Base-by-base conservation (phyloP, 306 rosid species). In the Carpinus viminea region DNA sequence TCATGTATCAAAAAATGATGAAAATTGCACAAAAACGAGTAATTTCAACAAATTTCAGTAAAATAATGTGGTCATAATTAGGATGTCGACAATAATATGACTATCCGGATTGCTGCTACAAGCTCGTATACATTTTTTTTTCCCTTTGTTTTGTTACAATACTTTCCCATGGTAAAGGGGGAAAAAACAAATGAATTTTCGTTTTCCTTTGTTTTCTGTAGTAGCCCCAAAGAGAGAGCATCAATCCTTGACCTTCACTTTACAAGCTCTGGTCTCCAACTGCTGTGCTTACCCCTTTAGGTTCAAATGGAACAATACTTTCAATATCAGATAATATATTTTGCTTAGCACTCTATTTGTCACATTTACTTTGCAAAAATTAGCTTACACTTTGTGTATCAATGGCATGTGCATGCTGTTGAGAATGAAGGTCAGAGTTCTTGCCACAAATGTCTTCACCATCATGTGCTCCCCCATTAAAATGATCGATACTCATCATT, bases 401-500 rank as follows among this genome's bases (percentile, higher is more conserved):
- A 56, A 20, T 56, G 62, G 26, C 62, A 8, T n/a, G 62, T 7
- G 28, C 28, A 56, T 62, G 69, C 69, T 10, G 51, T 64, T 68
- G 72, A 41, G 51, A 68, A 8, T 41, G 41, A 61, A 59, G 28
- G 51, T 56, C 72, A 28, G 79, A 10, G 43, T 51, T 81, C 70
- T 65, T 60, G 75, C 66, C 18, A 73, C 21, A 66, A 26, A 72
- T 66, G 60, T 74, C 75, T 68, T 73, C 68, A 45, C 28, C 47
- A 45, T 64, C 75, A 31, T 61, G 72, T 50, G 68, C 24, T 68
- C 51, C 80, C 31, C 59, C 74, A 38, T 72, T 70, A 2, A 60
- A 34, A 17, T 61, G 74, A 9, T 79, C 81, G 7, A 54, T 45
- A 6, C 60, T 76, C 18, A 78, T 72, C 78, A 64, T 38, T 74